These are phyloP conservation scores for Corynascus novoguineensis DNA, from an alignment of 495 filamentous ascomycete species.

Conservation along the genomic window DNA sequence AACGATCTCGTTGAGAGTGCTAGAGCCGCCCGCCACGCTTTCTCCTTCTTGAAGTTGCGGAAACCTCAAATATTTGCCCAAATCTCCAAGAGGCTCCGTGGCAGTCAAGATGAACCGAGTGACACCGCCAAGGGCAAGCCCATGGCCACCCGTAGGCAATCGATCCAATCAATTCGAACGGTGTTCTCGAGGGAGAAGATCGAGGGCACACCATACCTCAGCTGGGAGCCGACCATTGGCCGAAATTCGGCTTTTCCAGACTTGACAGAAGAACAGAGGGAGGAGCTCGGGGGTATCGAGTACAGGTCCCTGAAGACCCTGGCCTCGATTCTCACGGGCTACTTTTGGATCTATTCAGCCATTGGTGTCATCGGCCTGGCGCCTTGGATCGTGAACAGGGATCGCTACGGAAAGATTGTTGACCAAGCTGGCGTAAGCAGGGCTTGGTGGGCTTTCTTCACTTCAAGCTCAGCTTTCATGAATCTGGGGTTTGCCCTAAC, in stretches of 20 bases:
- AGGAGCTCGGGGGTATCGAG: slow-evolving; percentile 92
- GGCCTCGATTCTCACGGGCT: slow-evolving; percentile 65
- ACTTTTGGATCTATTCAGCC: slow-evolving; percentile 70
- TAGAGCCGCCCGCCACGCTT: slow-evolving; percentile 28
- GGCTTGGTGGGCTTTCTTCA: slow-evolving; percentile 91
- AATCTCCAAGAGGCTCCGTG: slow-evolving; percentile 16
- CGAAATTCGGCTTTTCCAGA: slow-evolving; percentile 89
- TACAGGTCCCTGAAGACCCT: slow-evolving; percentile 86
- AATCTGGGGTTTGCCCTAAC: slow-evolving; percentile 84
- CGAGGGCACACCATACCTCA: slow-evolving; percentile 73
- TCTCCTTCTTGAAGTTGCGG: slow-evolving; percentile 33
- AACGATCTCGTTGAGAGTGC: slow-evolving; percentile 37
- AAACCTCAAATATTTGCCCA: slow-evolving; percentile 25
- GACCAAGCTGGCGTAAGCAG: slow-evolving; percentile 54
- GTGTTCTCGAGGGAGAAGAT: slow-evolving; percentile 44
- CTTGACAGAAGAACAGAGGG: slow-evolving; percentile 79
- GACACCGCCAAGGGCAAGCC: background rate
- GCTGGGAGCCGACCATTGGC: slow-evolving; percentile 86
- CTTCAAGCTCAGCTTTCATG: slow-evolving; percentile 77
- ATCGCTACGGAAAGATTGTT: slow-evolving; percentile 56
- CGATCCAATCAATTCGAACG: slow-evolving; percentile 27
- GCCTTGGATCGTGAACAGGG: slow-evolving; percentile 69
- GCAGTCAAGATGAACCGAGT: slow-evolving; percentile 16
- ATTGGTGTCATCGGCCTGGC: slow-evolving; percentile 66
- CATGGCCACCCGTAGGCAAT: slow-evolving; percentile 25